Evolutionary conservation across 208 protist species (phyloP), one percentile per base, ranked within the genome.

Genomic region (Angomonas deanei): DNA sequence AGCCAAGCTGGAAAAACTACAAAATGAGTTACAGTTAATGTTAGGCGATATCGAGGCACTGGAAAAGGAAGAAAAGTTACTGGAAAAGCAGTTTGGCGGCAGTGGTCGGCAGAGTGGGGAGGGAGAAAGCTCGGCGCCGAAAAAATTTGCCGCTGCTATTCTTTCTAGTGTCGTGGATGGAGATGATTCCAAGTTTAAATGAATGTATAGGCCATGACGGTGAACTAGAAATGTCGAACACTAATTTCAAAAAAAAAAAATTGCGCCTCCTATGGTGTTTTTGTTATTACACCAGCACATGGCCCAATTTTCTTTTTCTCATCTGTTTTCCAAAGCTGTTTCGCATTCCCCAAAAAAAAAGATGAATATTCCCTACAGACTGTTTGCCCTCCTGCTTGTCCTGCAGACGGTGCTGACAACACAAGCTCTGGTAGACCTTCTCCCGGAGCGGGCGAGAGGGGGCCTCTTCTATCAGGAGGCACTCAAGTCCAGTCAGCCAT

Each of bases 101-200:
- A 28, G 55, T 17, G 11, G 17, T 50, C 4, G 30, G 34, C 13
- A n/a, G n/a, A 21, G 62, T 0, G 64, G 17, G 11, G 10, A 19
- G 0, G 17, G 17, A 2, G 60, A 67, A 23, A 34, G 5, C 21
- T 21, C 50, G 17, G 55, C 33, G 11, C 52, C 46, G 21, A 24
- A 57, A 21, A 42, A 64, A 28, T 63, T 78, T n/a, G 13, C 75
- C 8, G 42, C 39, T 17, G 72, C 81, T 50, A 66, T 64, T 3
- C 8, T 77, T 0, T 33, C 62, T 1, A 72, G 69, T 2, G 53
- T 82, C 2, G 39, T 88, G 10, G 77, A 88, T 23, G 64, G 71
- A 24, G 82, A 82, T 58, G 66, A 78, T 28, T 57, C 52, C 31
- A 65, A 62, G 47, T 53, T 53, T 26, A 26, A 28, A 39, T 31